Conservation (phyloP, 345 rosid genomes). For the Excoecaria cochinchinensis region DNA sequence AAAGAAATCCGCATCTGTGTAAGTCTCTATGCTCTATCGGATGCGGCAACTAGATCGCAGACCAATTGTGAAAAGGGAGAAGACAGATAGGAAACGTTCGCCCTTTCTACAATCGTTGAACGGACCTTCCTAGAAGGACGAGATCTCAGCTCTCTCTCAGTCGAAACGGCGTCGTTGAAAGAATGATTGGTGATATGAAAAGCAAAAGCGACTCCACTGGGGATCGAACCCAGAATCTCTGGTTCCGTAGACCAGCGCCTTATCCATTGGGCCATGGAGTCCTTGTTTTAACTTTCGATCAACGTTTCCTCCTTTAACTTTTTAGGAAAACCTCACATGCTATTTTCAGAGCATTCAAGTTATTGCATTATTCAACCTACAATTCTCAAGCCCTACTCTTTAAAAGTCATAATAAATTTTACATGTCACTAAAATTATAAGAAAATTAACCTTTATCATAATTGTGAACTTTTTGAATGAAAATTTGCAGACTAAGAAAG, state of each 20-base stretch:
- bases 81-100: neutral
- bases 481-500: no score
- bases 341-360: no score
- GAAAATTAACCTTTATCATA: no score
- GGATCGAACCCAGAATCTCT: conserved; percentile 85
- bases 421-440: no score
- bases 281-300: neutral
- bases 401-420: no score
- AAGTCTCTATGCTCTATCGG: neutral
- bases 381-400: no score
- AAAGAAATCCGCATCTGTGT: conserved; percentile 39
- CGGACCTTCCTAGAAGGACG: neutral
- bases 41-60: neutral
- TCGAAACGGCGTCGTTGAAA: neutral
- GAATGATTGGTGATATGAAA: neutral
- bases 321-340: no score
- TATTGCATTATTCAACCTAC: no score
- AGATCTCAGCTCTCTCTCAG: neutral
- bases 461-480: no score
- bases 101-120: neutral
- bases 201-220: conserved; percentile 54
- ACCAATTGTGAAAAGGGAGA: neutral
- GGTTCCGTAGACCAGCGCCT: conserved; percentile 97
- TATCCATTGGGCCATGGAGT: conserved; percentile 89
- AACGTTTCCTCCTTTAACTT: no score